A percentile compares a stretch with the other conserved stretches of the same genome.
phyloP scores from a whole-genome alignment of 495 filamentous ascomycete genomes.

The Trichoderma erinaceum region DNA sequence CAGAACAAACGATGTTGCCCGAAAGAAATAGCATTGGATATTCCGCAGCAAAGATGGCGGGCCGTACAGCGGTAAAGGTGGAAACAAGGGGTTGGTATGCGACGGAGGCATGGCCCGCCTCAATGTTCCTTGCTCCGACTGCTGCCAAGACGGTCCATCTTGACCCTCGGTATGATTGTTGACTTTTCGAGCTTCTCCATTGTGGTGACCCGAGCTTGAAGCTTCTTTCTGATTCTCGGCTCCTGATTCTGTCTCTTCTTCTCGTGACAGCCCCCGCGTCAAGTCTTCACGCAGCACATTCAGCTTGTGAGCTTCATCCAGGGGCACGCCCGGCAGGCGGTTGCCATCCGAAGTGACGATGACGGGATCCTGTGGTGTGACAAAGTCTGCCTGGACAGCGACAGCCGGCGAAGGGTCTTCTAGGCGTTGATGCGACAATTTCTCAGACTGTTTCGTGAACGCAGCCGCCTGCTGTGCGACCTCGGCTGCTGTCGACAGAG shows the following conservation, averaged over 20 bases:
- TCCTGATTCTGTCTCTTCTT: constrained; percentile 24
- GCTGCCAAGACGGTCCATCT: constrained; percentile 17
- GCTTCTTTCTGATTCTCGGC: constrained; percentile 17
- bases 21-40: constrained; percentile 58
- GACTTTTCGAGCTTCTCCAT: constrained; percentile 17
- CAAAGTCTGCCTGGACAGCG: constrained; percentile 59
- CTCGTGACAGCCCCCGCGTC: constrained; percentile 23
- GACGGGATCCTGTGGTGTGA: constrained; percentile 66
- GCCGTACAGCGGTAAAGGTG: constrained; percentile 77
- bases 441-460: constrained; percentile 54
- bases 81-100: constrained; percentile 78
- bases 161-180: constrained; percentile 1
- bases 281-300: constrained; percentile 55
- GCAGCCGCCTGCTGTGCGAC: constrained; percentile 26
- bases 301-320: constrained; percentile 59
- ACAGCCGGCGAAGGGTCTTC: constrained; percentile 29
- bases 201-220: constrained; percentile 14
- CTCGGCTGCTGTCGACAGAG: not conserved
- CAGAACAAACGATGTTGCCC: constrained; percentile 61
- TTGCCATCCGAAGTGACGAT: constrained; percentile 59
- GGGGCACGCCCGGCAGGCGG: constrained; percentile 57
- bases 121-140: constrained; percentile 32
- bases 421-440: constrained; percentile 44
- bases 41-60: constrained; percentile 58
- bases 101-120: constrained; percentile 49